These are phyloP conservation scores for Ormosia semicastrata DNA, from an alignment of 306 rosid species.

Conservation along the genomic window DNA sequence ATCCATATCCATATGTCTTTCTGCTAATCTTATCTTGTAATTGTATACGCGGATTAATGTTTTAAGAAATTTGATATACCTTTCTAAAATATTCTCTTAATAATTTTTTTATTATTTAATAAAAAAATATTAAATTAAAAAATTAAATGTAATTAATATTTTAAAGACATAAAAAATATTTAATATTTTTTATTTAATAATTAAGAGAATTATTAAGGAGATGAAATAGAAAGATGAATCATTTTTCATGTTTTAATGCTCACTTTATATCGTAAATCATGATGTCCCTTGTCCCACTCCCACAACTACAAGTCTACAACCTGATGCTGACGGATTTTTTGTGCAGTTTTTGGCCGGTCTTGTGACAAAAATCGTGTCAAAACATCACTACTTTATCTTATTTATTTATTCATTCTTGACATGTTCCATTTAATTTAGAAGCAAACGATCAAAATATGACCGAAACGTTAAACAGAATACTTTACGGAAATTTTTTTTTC, in stretches of 20 bases:
- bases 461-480: background rate
- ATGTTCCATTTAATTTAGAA: background rate
- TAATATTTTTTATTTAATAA: too few species aligned
- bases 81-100: too few species aligned
- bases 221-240: too few species aligned
- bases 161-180: too few species aligned
- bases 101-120: too few species aligned
- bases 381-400: background rate
- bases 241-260: background rate
- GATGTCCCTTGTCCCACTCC: conserved; percentile 5
- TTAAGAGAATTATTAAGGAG: too few species aligned
- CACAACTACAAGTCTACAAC: background rate
- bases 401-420: background rate
- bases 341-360: conserved; percentile 35
- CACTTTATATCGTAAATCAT: background rate
- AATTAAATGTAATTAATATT: too few species aligned
- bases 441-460: background rate
- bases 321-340: background rate
- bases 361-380: conserved; percentile 13
- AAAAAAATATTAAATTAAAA: too few species aligned
- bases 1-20: too few species aligned
- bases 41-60: background rate
- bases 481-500: background rate
- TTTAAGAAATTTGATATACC: too few species aligned
- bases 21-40: background rate